Percentiles rank a stretch among this genome's conserved stretches.
Conservation (phyloP, 805 yeast species). For the Ogataea trehalophila region DNA sequence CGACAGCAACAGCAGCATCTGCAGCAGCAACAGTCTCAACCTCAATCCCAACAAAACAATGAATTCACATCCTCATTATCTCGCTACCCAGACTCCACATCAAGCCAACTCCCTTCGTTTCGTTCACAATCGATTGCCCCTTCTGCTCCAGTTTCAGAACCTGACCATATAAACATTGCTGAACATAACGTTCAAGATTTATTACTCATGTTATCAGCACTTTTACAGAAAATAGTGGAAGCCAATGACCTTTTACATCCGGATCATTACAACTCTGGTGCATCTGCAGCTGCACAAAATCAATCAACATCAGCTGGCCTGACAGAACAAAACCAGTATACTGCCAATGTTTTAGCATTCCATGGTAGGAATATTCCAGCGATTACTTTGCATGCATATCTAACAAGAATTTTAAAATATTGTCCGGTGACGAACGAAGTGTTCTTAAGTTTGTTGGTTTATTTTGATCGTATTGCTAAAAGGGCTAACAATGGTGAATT, state of each 20-base stretch:
- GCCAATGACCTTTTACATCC: constrained; percentile 84
- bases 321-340: constrained; percentile 39
- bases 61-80: constrained; percentile 4
- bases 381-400: constrained; percentile 84
- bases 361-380: constrained; percentile 97
- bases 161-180: constrained; percentile 66
- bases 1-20: constrained; percentile 11
- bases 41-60: constrained; percentile 8
- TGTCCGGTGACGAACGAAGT: constrained; percentile 99
- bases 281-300: constrained; percentile 17
- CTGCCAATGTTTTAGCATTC: constrained; percentile 77
- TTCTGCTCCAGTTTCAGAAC: constrained; percentile 5
- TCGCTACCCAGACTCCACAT: not conserved
- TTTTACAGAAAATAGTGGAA: constrained; percentile 80
- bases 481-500: constrained; percentile 55
- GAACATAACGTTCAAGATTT: constrained; percentile 79
- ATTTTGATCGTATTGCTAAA: constrained; percentile 90
- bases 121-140: constrained; percentile 1
- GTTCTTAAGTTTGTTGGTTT: constrained; percentile 81
- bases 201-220: constrained; percentile 77
- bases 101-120: not conserved
- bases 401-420: constrained; percentile 86
- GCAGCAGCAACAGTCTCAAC: constrained; percentile 11
- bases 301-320: constrained; percentile 10
- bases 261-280: constrained; percentile 46